Evolutionary conservation across 192 early-diverging fungal species (phyloP).

Genomic region (Phlyctochytrium bullatum): DNA sequence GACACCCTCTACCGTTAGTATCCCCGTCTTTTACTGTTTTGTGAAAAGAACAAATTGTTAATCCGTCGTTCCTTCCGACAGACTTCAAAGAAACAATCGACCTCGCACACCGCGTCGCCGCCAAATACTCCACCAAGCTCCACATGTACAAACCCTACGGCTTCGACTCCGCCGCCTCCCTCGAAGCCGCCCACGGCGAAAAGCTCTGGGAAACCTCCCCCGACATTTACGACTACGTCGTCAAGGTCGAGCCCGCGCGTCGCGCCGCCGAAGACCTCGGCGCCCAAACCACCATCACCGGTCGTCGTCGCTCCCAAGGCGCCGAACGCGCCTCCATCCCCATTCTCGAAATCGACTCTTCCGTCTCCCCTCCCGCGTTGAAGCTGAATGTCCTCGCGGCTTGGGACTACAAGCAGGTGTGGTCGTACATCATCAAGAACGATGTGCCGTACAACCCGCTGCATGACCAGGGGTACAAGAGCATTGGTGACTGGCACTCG

Average conservation of each 20-base stretch:
- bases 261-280: constrained; percentile 76
- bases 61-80: constrained; percentile 7
- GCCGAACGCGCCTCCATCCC: constrained; percentile 74
- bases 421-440: constrained; percentile 78
- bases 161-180: constrained; percentile 59
- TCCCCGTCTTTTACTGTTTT: constrained; percentile 2
- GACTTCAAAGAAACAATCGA: constrained; percentile 89
- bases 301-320: constrained; percentile 77
- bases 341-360: constrained; percentile 77
- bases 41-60: constrained; percentile 8
- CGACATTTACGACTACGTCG: constrained; percentile 77
- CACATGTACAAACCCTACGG: constrained; percentile 74
- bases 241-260: constrained; percentile 91
- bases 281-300: constrained; percentile 83
- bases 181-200: constrained; percentile 71
- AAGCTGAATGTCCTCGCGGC: constrained; percentile 91
- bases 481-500: constrained; percentile 90
- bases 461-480: constrained; percentile 86
- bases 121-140: constrained; percentile 66
- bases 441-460: constrained; percentile 89
- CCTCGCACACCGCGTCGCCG: constrained; percentile 63
- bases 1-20: constrained; percentile 82
- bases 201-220: constrained; percentile 77
- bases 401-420: constrained; percentile 90
- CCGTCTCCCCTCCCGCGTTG: constrained; percentile 64